These are phyloP conservation scores for Teratosphaeria gauchensis DNA, from an alignment of 2,329 filamentous ascomycete genomes.

Conservation along the genomic window DNA sequence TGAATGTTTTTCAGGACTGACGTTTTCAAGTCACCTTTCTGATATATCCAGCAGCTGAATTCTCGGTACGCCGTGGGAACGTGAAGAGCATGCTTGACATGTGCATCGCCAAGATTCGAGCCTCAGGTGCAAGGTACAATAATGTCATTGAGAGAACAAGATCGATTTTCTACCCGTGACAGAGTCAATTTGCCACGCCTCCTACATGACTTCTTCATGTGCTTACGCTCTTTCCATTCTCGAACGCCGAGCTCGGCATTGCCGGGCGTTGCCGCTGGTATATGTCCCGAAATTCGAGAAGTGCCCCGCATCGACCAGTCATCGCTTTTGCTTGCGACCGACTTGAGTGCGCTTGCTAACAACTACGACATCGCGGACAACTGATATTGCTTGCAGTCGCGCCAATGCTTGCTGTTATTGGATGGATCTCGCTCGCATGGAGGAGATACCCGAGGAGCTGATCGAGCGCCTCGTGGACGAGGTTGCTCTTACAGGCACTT, in stretches of 20 bases:
- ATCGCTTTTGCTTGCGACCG: neutral
- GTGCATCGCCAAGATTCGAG: neutral
- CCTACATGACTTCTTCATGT: too few species aligned
- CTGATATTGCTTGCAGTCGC: neutral
- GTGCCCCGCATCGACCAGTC: neutral
- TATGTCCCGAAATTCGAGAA: neutral
- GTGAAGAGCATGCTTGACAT: neutral
- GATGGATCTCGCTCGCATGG: neutral
- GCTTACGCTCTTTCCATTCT: neutral
- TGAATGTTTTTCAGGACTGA: neutral
- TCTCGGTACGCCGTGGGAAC: neutral
- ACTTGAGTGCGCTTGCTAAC: neutral
- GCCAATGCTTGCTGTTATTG: neutral
- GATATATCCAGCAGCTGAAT: neutral
- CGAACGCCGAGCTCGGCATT: neutral
- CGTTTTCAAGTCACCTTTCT: neutral
- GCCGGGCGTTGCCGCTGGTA: neutral
- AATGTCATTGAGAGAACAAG: neutral
- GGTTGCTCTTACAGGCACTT: constrained; percentile 48
- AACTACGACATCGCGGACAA: neutral
- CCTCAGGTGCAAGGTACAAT: neutral
- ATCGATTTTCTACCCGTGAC: neutral
- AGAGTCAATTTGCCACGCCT: neutral
- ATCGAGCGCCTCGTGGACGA: constrained; percentile 49
- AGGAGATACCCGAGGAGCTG: constrained; percentile 36